Evolutionary conservation across 345 rosid genomes (phyloP), one percentile per base, ranked within the genome.

Genomic region (Populus davidiana): DNA sequence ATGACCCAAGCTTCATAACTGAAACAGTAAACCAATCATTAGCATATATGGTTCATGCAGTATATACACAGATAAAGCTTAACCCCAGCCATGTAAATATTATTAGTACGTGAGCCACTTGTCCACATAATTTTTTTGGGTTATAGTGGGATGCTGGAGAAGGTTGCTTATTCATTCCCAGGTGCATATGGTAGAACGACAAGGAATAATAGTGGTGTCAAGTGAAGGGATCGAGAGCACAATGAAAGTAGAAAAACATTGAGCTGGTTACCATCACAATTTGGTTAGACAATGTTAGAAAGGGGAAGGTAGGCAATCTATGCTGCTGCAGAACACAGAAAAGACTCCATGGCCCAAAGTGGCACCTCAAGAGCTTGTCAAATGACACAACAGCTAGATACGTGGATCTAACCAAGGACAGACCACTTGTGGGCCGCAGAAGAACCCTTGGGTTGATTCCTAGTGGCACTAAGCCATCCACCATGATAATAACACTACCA

Each of bases 1-100:
- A 94, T 94, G 83, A 94, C 98, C 98, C 98, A 94, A 71, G 98
- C 98, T 87, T 94, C 98, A 76, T 94, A 94, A 69, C 98, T 94
- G 95, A 78, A 84, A 87, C 50, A 67, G 67, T 29, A 6, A 56
- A 18, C 25, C 16, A 62, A 80, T 27, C 52, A 71, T 76, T 71
- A 69, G 61, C 49, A 59, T 21, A 14, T 50, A 62, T 44, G 61
- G 43, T 41, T 56, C 20, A 47, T 12, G 61, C 9, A 64, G 44
- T n/a, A 66, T 33, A 66, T 25, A 66, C 35, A 50, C 17, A 25
- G 31, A 74, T 17, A 36, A 14, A 47, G 36, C 64, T 67, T 70
- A 7, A 21, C 12, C 23, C 44, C 54, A 23, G 47, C 41, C 20
- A 14, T 9, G 18, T 17, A 25, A 52, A n/a, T 47, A 63, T 50